phyloP scores from a whole-genome alignment of 768 basidiomycete species.

The Trametes cubensis region DNA sequence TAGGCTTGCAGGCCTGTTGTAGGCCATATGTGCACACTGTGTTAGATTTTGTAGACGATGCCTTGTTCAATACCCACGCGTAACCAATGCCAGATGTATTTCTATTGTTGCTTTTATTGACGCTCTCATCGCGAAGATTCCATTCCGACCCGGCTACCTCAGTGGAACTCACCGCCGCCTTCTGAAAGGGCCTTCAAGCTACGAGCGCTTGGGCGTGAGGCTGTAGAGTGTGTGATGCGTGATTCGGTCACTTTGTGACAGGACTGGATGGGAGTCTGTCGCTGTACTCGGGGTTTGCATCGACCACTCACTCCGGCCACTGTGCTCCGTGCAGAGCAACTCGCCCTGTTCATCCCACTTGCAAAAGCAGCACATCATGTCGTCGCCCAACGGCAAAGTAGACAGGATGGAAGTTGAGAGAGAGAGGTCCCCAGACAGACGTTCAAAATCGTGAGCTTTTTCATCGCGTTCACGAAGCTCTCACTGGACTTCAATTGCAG shows the following conservation, averaged over 20 bases:
- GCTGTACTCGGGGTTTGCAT: not conserved
- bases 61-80: too few species aligned
- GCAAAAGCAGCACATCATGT: constrained; percentile 10
- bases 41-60: not conserved
- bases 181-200: too few species aligned
- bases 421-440: constrained; percentile 31
- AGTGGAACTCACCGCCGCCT: too few species aligned
- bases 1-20: constrained; percentile 47
- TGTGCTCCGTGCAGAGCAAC: not conserved
- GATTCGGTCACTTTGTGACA: not conserved
- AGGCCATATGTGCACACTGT: constrained; percentile 8
- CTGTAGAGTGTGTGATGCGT: not conserved
- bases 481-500: constrained; percentile 30
- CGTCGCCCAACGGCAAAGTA: constrained; percentile 26
- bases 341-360: not conserved
- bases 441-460: constrained; percentile 37
- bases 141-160: too few species aligned
- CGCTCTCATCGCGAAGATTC: too few species aligned
- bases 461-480: not conserved
- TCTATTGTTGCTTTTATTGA: too few species aligned
- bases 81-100: too few species aligned
- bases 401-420: constrained; percentile 66
- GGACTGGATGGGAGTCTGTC: constrained; percentile 12
- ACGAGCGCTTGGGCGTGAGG: not conserved
- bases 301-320: constrained; percentile 1